A percentile compares a stretch with the other conserved stretches of the same genome.
phyloP scores from a whole-genome alignment of 192 early-diverging fungal genomes.

The Chytriomyces confervae region DNA sequence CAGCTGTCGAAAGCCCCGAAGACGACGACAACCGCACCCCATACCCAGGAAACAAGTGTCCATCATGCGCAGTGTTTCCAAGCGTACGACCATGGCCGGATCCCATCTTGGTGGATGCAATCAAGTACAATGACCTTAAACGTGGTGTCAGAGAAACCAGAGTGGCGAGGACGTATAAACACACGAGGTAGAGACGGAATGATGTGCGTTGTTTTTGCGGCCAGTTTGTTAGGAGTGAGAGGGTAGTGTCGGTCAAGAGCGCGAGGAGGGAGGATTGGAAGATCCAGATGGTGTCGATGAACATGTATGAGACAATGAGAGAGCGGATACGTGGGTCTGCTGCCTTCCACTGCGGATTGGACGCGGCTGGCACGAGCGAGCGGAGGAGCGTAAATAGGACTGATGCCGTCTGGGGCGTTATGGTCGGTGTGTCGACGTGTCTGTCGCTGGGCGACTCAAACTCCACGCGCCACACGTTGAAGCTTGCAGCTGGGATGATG shows the following conservation, averaged over 20 bases:
- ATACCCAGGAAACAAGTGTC: background rate
- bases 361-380: background rate
- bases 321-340: background rate
- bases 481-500: background rate
- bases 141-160: background rate
- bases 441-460: background rate
- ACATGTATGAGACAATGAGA: background rate
- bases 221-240: background rate
- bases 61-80: background rate
- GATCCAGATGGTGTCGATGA: background rate
- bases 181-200: background rate
- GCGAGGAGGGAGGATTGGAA: background rate
- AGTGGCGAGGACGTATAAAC: background rate
- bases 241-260: background rate
- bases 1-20: background rate
- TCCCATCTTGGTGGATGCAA: background rate
- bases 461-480: conserved; percentile 4
- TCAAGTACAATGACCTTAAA: background rate
- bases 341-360: background rate
- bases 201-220: background rate
- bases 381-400: background rate
- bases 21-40: background rate
- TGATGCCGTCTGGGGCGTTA: background rate
- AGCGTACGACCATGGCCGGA: background rate
- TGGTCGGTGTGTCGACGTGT: background rate